Base-by-base conservation (phyloP, 805 yeast species). In the Lachancea meyersii region DNA sequence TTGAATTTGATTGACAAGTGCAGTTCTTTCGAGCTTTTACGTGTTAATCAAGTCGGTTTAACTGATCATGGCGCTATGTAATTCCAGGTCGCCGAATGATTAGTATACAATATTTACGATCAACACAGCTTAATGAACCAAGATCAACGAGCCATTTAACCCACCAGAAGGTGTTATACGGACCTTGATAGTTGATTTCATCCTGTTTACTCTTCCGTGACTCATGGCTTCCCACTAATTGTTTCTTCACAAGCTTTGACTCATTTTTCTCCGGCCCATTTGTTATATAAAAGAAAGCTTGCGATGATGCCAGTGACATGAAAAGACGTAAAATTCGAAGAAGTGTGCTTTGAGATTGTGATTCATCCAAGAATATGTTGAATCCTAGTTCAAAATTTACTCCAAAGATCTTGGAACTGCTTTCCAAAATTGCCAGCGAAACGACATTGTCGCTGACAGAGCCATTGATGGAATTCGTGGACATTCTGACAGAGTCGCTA, bases 391-490 rank as follows among this genome's bases (percentile, higher is more conserved):
- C 28, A 4, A 26, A 10, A 10, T 14, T 26, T 26, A 19, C 27
- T 13, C 21, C 31, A 10, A 23, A 23, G 6, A 14, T 36, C 11
- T 39, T 43, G 23, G 23, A 18, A 14, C 42, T 46, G 23, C 33
- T 46, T 17, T 33, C 35, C 31, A 36, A 46, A 27, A 38, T 47
- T 18, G 35, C 40, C 14, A 34, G 39, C 11, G 54, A 52, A 18
- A 32, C 55, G 23, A 40, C 50, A 3, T n/a, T 45, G 8, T 55
- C 61, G 1, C 36, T 56, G 13, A 43, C 41, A 10, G 48, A 45
- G 23, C 59, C 64, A 3, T 35, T 52, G 8, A 26, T 48, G n/a
- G 63, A 59, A 35, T 57, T 55, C 34, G 48, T 50, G 16, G 61
- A 59, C 32, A 47, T 48, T 8, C 26, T 59, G 21, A 42, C 57